Evolutionary conservation across 2,329 filamentous ascomycete genomes (phyloP).

Genomic region (Orbilia brochopaga): DNA sequence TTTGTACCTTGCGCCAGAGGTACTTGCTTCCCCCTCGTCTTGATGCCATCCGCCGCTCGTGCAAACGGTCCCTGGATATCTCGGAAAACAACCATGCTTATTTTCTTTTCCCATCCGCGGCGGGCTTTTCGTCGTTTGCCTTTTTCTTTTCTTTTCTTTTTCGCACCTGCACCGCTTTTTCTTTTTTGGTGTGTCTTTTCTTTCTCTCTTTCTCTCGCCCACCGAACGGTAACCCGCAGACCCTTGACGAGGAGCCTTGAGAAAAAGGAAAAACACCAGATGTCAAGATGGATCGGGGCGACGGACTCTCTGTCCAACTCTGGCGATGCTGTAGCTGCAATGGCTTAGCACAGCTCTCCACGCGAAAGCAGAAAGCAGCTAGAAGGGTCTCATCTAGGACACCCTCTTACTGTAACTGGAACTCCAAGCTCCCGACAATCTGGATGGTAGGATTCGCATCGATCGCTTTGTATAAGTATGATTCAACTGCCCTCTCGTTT

Average conservation of each 20-base stretch:
- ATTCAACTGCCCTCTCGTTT: slow-evolving; percentile 48
- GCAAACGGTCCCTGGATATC: slow-evolving; percentile 38
- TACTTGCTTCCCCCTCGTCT: slow-evolving; percentile 23
- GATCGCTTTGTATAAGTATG: slow-evolving; percentile 50
- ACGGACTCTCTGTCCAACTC: slow-evolving; percentile 43
- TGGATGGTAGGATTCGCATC: slow-evolving; percentile 41
- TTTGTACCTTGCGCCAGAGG: slow-evolving; percentile 47
- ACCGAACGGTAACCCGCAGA: slow-evolving; percentile 20
- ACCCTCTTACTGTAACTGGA: slow-evolving; percentile 44
- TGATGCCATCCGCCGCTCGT: slow-evolving; percentile 37
- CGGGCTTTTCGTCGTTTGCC: slow-evolving; percentile 11
- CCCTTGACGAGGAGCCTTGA: slow-evolving; percentile 36
- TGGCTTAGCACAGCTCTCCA: slow-evolving; percentile 47
- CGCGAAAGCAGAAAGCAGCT: slow-evolving; percentile 48
- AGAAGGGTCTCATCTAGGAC: slow-evolving; percentile 41
- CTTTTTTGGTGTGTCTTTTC: slow-evolving; percentile 12
- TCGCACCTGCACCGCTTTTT: slow-evolving; percentile 4
- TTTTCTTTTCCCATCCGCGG: slow-evolving; percentile 12
- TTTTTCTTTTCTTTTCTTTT: slow-evolving; percentile 9
- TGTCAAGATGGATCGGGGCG: slow-evolving; percentile 48
- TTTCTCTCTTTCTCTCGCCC: slow-evolving; percentile 2
- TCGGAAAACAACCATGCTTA: slow-evolving; percentile 36
- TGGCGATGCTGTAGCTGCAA: slow-evolving; percentile 41
- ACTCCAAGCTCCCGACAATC: slow-evolving; percentile 46
- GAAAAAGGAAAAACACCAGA: slow-evolving; percentile 38